phyloP scores from a whole-genome alignment of 148 eudicot species.

The Persicaria maculosa region DNA sequence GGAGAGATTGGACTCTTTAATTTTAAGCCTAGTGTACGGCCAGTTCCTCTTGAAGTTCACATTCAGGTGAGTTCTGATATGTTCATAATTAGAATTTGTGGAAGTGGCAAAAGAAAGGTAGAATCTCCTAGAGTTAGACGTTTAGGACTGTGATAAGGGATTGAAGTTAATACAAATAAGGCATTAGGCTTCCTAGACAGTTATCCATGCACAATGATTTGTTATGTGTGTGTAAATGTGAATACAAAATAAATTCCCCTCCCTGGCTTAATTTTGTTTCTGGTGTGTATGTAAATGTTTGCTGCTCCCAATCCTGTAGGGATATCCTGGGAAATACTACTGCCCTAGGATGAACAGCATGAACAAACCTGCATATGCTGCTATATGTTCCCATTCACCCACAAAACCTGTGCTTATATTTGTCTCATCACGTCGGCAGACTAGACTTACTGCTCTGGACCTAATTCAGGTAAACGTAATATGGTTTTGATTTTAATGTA shows the following conservation, averaged over 20 bases:
- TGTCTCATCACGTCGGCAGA: slow-evolving; percentile 97
- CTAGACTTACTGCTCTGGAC: slow-evolving; percentile 96
- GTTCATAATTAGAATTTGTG: slow-evolving; percentile 17
- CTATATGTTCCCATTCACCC: slow-evolving; percentile 92
- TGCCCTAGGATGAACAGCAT: slow-evolving; percentile 99
- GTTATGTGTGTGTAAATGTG: too few relatives aligned
- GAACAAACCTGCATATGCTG: slow-evolving; percentile 98
- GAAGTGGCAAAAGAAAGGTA: neutral
- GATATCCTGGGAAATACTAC: slow-evolving; percentile 97
- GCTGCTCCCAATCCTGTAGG: slow-evolving; percentile 30
- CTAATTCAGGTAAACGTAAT: slow-evolving; percentile 54
- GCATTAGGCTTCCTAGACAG: neutral
- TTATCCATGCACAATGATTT: too few relatives aligned
- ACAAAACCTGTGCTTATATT: slow-evolving; percentile 95
- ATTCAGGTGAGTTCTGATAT: slow-evolving; percentile 54
- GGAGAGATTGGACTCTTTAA: slow-evolving; percentile 82
- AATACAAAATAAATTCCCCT: too few relatives aligned
- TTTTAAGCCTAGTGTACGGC: slow-evolving; percentile 98
- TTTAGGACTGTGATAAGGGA: too few relatives aligned
- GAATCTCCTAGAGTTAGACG: too few relatives aligned
- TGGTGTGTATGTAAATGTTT: neutral
- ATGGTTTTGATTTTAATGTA: neutral
- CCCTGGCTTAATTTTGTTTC: neutral
- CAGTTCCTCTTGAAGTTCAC: slow-evolving; percentile 98
- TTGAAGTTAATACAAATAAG: neutral